Evolutionary conservation across 202 grass and related monocot species (phyloP), one percentile per base, ranked within the genome.

Genomic region (Carex arenaria): DNA sequence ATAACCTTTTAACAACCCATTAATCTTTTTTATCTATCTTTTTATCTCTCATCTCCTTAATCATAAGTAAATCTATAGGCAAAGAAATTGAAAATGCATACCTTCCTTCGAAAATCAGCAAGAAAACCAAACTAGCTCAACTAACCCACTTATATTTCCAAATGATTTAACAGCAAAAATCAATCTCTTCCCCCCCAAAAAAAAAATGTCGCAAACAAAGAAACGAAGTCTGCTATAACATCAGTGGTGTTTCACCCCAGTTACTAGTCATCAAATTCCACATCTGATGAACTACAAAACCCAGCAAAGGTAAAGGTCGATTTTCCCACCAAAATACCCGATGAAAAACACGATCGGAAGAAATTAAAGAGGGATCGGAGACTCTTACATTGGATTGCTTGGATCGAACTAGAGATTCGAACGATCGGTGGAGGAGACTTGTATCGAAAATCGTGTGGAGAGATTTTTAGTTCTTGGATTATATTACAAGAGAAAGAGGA

Each of bases 401-500:
- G 30, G 51, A 84, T 30, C 77, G 77, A 72, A 53, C 61, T 49
- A 78, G 72, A 72, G 72, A 72, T 4, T 53, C 13, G 49, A 23
- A 34, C 30, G 73, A 59, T 78, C 10, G 78, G 54, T 56, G 79
- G 18, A 45, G 51, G 65, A 43, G 13, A 79, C 72, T 68, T 68
- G 17, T 87, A 88, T 90, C 86, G 85, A 77, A 89, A 84, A 78
- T 53, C 89, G 94, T 57, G 92, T 65, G 60, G 38, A 60, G 42
- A 72, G 42, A 72, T 72, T 72, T 72, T 72, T 22, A 72, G 68
- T 72, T 72, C 42, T 72, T 72, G 68, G 68, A 72, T 72, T 72
- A 42, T 49, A 72, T 71, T 45, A 5, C 53, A 17, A 69, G 66
- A 26, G 22, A 26, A 26, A 26, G 26, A 26, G 61, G 26, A 26